Conservation (phyloP, 2,329 filamentous ascomycete species). For the Coniella lustricola region DNA sequence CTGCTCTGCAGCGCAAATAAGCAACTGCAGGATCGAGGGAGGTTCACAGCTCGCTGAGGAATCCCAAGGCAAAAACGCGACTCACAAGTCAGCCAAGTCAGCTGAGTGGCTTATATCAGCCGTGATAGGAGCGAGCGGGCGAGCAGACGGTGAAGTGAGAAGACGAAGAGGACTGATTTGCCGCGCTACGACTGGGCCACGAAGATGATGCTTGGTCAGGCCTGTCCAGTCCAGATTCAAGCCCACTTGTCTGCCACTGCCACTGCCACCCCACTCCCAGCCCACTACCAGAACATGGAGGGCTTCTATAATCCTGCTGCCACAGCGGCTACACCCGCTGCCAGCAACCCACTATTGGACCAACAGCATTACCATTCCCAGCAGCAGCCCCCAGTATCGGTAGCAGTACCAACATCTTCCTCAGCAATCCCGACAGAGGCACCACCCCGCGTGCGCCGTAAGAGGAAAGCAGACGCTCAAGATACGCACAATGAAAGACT, state of each 20-base stretch:
- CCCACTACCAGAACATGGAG: neutral
- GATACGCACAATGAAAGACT: constrained; percentile 60
- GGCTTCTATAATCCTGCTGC: constrained; percentile 4
- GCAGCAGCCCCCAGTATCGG: constrained; percentile 1
- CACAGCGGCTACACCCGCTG: constrained; percentile 11
- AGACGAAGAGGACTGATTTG: too few species aligned
- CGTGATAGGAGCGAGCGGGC: neutral
- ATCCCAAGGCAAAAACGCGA: too few species aligned
- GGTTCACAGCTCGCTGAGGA: too few species aligned
- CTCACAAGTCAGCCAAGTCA: too few species aligned
- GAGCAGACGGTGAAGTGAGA: neutral
- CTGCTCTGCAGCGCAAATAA: too few species aligned
- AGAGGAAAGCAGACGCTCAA: constrained; percentile 54
- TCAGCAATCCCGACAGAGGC: too few species aligned
- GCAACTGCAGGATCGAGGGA: too few species aligned
- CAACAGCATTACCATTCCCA: constrained; percentile 2
- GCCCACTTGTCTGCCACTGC: constrained; percentile 7
- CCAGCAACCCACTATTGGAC: constrained; percentile 3
- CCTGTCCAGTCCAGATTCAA: neutral
- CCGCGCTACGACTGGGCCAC: too few species aligned
- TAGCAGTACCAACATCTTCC: too few species aligned
- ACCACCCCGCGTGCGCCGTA: constrained; percentile 30
- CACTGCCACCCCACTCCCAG: constrained; percentile 6
- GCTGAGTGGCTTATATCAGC: too few species aligned
- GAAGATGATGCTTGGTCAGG: constrained; percentile 14